phyloP scores from a whole-genome alignment of 192 early-diverging fungal genomes.

The Linnemannia schmuckeri region DNA sequence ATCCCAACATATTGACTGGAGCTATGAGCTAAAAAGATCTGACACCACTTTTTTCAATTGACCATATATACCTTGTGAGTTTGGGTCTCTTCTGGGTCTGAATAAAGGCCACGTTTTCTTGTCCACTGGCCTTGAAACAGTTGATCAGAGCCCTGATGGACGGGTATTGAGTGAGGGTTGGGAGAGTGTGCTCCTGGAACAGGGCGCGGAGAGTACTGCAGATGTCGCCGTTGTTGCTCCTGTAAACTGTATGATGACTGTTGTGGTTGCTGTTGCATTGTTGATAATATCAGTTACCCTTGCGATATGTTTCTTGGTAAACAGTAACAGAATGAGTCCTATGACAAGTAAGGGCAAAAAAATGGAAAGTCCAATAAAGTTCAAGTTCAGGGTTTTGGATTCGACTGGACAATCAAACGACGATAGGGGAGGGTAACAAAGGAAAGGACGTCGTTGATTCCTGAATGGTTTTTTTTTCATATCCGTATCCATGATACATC shows the following conservation, averaged over 20 bases:
- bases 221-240: not conserved
- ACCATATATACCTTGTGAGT: not conserved
- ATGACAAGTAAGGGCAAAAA: no score
- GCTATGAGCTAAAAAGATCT: not conserved
- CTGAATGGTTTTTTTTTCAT: not conserved
- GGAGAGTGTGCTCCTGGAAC: not conserved
- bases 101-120: conserved; percentile 18
- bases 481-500: not conserved
- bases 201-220: not conserved
- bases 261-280: not conserved
- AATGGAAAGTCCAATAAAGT: not conserved
- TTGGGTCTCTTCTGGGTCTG: not conserved
- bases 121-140: conserved; percentile 7
- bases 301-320: not conserved
- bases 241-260: not conserved
- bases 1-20: not conserved
- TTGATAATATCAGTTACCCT: not conserved
- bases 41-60: not conserved
- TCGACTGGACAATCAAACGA: not conserved
- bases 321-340: not conserved
- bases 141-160: not conserved
- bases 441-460: not conserved
- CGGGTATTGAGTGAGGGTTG: not conserved
- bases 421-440: not conserved
- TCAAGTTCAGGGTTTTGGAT: not conserved